Evolutionary conservation across 805 yeast genomes (phyloP).

Genomic region (Saccharomycopsis sp.): DNA sequence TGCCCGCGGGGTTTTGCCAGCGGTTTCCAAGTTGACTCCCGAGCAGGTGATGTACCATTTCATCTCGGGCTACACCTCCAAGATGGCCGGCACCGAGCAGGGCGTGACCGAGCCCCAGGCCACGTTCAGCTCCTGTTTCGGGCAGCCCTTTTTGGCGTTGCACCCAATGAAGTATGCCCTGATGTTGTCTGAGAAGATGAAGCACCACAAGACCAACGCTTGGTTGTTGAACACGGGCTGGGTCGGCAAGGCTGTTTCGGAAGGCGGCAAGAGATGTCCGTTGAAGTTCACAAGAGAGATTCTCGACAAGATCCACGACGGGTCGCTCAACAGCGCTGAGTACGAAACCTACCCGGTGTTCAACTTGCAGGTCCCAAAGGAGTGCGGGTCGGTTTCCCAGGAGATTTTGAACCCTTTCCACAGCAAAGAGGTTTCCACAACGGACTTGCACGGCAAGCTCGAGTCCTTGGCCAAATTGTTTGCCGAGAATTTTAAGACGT

Average conservation of each 20-base stretch:
- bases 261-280: conserved; percentile 97
- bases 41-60: conserved; percentile 99
- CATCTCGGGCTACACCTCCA: conserved; percentile 96
- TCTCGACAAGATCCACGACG: conserved; percentile 88
- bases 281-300: conserved; percentile 96
- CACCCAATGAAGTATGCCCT: conserved; percentile 98
- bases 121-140: conserved; percentile 96
- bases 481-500: conserved; percentile 78
- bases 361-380: conserved; percentile 78
- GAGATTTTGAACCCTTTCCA: conserved; percentile 81
- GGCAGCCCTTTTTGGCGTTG: conserved; percentile 95
- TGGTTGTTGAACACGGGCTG: conserved; percentile 98
- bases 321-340: conserved; percentile 69
- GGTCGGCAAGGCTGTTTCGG: conserved; percentile 88
- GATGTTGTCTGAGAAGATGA: conserved; percentile 89
- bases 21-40: conserved; percentile 86
- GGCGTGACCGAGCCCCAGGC: conserved; percentile 98
- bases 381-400: conserved; percentile 66
- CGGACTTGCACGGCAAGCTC: conserved; percentile 9
- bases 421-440: conserved; percentile 47
- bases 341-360: conserved; percentile 81
- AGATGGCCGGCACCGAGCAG: conserved; percentile 99
- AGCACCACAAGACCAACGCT: conserved; percentile 80
- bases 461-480: conserved; percentile 59
- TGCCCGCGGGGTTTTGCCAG: conserved; percentile 96